Conservation (phyloP, 2,329 filamentous ascomycete genomes). For the Claviceps pusilla region DNA sequence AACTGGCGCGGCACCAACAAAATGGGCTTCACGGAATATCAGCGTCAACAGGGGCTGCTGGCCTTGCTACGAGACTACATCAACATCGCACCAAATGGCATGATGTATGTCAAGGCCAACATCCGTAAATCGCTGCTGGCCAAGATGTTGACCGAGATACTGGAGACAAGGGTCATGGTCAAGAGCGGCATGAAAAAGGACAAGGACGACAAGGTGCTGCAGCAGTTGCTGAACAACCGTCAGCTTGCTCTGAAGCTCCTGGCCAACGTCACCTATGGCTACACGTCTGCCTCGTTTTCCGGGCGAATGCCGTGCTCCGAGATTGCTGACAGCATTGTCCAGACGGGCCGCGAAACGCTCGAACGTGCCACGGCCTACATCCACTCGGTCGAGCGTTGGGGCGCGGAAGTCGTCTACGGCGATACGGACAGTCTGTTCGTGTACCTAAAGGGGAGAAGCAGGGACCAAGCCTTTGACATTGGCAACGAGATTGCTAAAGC, state of each 20-base stretch:
- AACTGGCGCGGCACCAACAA: conserved; percentile 86
- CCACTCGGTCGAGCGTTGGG: conserved; percentile 75
- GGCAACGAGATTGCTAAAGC: conserved; percentile 82
- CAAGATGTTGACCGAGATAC: conserved; percentile 90
- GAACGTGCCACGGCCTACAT: conserved; percentile 89
- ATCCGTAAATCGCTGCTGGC: conserved; percentile 82
- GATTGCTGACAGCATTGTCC: conserved; percentile 95
- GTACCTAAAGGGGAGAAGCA: conserved; percentile 71
- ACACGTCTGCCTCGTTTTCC: conserved; percentile 91
- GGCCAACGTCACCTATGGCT: conserved; percentile 97
- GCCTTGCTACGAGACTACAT: conserved; percentile 69
- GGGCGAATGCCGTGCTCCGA: conserved; percentile 96
- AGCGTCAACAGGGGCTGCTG: conserved; percentile 58
- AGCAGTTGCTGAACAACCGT: conserved; percentile 80
- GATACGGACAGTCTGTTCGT: conserved; percentile 95
- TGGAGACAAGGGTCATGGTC: conserved; percentile 94
- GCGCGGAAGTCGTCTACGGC: conserved; percentile 92
- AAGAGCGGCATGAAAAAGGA: conserved; percentile 93
- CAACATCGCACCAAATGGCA: conserved; percentile 88
- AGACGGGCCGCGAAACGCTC: conserved; percentile 85
- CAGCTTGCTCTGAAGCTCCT: conserved; percentile 90
- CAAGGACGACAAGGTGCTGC: conserved; percentile 72
- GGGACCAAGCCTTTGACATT: conserved; percentile 78
- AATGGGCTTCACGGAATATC: conserved; percentile 85
- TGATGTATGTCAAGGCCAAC: conserved; percentile 80